Percentiles rank a stretch among this genome's conserved stretches.
phyloP scores from a whole-genome alignment of 495 filamentous ascomycete species.

The Cudoniella acicularis region DNA sequence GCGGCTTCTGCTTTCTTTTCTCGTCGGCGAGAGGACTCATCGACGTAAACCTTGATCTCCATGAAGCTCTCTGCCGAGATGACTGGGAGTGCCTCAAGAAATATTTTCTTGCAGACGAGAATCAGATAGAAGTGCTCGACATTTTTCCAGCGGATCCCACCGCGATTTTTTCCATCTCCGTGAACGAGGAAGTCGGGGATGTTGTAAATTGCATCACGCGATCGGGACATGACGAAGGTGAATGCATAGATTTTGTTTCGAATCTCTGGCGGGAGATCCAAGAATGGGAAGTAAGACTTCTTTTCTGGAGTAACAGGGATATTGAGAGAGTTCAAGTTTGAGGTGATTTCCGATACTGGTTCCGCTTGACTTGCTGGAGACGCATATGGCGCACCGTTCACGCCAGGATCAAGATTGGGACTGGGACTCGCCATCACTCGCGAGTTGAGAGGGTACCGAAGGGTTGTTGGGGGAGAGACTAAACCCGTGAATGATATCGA shows the following conservation, averaged over 20 bases:
- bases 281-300: not conserved
- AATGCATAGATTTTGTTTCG: not conserved
- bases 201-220: not conserved
- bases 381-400: too few species aligned
- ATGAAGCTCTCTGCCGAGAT: not conserved
- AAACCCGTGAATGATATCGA: too few species aligned
- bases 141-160: not conserved
- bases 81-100: not conserved
- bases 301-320: not conserved
- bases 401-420: too few species aligned
- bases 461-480: too few species aligned
- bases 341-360: not conserved
- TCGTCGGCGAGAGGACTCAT: not conserved
- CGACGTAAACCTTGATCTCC: not conserved
- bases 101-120: not conserved
- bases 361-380: not conserved
- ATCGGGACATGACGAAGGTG: not conserved
- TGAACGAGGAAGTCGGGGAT: not conserved
- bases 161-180: not conserved
- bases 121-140: not conserved
- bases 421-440: too few species aligned
- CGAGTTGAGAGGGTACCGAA: too few species aligned
- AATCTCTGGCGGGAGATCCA: not conserved
- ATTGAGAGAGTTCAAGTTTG: not conserved
- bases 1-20: not conserved